Base-by-base conservation (phyloP, 2,329 filamentous ascomycete genomes). In the Teratosphaeria epicoccoides region DNA sequence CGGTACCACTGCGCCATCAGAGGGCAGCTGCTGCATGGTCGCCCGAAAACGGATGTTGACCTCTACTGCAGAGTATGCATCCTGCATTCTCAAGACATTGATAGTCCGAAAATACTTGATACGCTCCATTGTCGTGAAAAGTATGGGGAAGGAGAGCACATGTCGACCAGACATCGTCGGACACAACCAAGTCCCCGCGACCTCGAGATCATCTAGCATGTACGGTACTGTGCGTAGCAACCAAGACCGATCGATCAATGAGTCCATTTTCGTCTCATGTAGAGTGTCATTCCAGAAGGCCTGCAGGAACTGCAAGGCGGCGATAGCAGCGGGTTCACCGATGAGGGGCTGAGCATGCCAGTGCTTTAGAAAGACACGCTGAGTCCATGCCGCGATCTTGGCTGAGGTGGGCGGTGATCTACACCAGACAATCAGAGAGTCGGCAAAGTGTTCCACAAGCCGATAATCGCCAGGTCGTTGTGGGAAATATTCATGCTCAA, bases 61-160 rank as follows among this genome's bases (percentile, higher is more conserved):
- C 23, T 47, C 53, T 3, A 50, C 43, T 7, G n/a, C 22, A 12
- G 53, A 52, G 20, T 50, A 33, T 14, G 53, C 49, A 40, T 49
- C 20, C 23, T 26, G 52, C 57, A 97, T 97, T 14, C 79, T 79
- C 0, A 87, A 81, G 61, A 93, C 88, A 64, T 95, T 96, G 62
- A 95, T 83, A 3, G 88, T 81, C 17, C 91, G 83, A 66, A 97
- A 96, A 65, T 89, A 95, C 0, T 82, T 82, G 2, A 95, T 84
- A 2, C 95, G 71, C 1, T 81, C 81, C 0, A 83, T 76, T 0
- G 83, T 77, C 20, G 78, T 82, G 61, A 96, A 95, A 0, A 97
- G 75, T 63, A 85, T 94, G 0, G 87, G 82, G 57, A 85, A 88
- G 53, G 89, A 83, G 3, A 97, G 72, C 0, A 97, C 72, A 67